A percentile compares a stretch with the other conserved stretches of the same genome.
Conservation (phyloP, 2,329 filamentous ascomycete species). For the Tolypocladium inflatum region DNA sequence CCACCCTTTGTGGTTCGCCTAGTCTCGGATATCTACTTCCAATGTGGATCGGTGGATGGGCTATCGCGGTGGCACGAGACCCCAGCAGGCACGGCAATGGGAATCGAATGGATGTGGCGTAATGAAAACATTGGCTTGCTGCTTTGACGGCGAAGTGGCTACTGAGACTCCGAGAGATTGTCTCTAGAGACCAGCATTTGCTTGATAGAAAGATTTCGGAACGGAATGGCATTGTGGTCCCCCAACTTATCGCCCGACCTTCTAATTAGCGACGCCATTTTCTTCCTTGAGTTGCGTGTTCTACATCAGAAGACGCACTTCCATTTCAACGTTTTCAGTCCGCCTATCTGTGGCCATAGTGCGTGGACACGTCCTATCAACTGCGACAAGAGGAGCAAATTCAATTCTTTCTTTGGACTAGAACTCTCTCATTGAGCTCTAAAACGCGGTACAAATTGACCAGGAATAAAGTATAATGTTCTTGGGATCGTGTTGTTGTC, state of each 20-base stretch:
- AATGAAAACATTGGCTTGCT: neutral
- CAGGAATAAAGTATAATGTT: no score
- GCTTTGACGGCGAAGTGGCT: neutral
- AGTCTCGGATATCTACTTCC: neutral
- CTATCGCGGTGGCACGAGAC: no score
- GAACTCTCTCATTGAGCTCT: no score
- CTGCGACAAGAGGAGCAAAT: neutral
- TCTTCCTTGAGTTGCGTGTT: neutral
- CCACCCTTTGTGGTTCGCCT: neutral
- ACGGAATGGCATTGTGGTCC: neutral
- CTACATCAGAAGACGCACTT: neutral
- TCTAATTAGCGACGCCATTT: neutral
- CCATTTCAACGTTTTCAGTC: neutral
- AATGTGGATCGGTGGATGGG: no score
- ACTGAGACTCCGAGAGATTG: neutral
- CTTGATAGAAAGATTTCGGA: neutral
- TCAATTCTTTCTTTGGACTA: neutral
- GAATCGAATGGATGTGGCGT: neutral
- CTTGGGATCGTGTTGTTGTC: no score
- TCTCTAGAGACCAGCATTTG: neutral
- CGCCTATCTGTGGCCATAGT: neutral
- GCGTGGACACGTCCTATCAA: no score
- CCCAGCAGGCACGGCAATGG: neutral
- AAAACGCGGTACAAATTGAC: no score
- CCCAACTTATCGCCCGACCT: neutral